Conservation (phyloP, 2,329 filamentous ascomycete species). For the Rhynchosporium graminicola region DNA sequence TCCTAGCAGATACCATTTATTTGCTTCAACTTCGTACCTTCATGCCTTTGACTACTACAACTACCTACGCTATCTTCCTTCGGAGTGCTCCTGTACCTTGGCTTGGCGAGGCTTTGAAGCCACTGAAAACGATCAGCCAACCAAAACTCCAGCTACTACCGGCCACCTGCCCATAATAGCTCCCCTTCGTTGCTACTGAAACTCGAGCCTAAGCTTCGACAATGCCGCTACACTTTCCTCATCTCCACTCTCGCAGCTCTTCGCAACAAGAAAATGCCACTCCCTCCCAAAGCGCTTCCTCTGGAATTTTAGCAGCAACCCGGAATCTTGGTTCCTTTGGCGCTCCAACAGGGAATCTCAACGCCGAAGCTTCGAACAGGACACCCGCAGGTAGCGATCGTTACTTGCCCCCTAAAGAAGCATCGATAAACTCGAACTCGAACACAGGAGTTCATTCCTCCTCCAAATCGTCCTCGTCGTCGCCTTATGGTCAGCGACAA, state of each 20-base stretch:
- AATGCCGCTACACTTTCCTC: conserved; percentile 16
- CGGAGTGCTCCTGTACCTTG: not conserved
- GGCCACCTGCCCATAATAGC: conserved; percentile 10
- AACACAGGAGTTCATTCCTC: conserved; percentile 3
- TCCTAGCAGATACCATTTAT: no score
- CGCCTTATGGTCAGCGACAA: conserved; percentile 28
- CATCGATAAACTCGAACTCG: not conserved
- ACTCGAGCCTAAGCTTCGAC: not conserved
- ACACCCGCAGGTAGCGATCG: conserved; percentile 13
- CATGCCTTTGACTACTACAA: no score
- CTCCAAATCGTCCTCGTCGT: not conserved
- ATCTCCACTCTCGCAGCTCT: conserved; percentile 8
- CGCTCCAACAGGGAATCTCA: conserved; percentile 21
- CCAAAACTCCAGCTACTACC: conserved; percentile 3
- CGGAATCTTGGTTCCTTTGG: conserved; percentile 24
- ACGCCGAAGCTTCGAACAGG: conserved; percentile 13
- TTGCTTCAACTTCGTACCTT: no score
- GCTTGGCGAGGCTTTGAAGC: conserved; percentile 1
- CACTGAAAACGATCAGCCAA: conserved; percentile 5
- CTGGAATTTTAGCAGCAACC: conserved; percentile 20
- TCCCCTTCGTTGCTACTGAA: not conserved
- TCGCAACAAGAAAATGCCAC: conserved; percentile 19
- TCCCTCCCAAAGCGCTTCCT: conserved; percentile 11
- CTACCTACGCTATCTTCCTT: no score
- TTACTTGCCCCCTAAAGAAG: conserved; percentile 11